Conservation (phyloP, 768 basidiomycete genomes). For the Phanerochaete sordida region DNA sequence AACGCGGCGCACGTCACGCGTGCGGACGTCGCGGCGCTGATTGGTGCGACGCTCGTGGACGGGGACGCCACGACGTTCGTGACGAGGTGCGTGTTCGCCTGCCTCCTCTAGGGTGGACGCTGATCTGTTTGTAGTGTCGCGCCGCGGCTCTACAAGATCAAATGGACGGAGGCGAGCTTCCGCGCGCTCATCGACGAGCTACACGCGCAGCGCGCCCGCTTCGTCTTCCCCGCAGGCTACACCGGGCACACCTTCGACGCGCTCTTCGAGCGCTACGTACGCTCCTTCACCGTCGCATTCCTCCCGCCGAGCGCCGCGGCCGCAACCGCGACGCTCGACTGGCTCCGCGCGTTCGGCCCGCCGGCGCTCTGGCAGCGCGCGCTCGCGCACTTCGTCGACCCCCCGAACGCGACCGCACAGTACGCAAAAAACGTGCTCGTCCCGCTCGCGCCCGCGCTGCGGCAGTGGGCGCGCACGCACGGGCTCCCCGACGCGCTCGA, state of each 20-base stretch:
- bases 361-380: not conserved
- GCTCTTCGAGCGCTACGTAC: not conserved
- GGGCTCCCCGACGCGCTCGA: constrained; percentile 3
- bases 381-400: not conserved
- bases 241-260: not conserved
- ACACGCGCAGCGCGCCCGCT: not conserved
- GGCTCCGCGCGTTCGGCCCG: not conserved
- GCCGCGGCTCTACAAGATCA: not conserved
- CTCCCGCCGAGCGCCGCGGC: not conserved
- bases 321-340: not conserved
- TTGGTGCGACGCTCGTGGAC: not conserved
- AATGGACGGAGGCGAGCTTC: not conserved
- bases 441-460: constrained; percentile 12
- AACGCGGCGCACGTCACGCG: not conserved
- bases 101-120: no score
- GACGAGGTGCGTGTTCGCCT: not conserved
- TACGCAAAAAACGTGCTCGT: constrained; percentile 10
- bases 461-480: constrained; percentile 5
- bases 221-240: not conserved
- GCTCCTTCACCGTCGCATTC: not conserved
- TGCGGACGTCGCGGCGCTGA: not conserved
- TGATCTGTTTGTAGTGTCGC: not conserved
- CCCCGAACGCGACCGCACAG: not conserved
- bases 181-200: not conserved
- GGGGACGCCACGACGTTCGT: not conserved